Percentiles rank a stretch among this genome's conserved stretches.
phyloP scores from a whole-genome alignment of 352 stramenopile genomes.

The Phytopythium mirpurense region DNA sequence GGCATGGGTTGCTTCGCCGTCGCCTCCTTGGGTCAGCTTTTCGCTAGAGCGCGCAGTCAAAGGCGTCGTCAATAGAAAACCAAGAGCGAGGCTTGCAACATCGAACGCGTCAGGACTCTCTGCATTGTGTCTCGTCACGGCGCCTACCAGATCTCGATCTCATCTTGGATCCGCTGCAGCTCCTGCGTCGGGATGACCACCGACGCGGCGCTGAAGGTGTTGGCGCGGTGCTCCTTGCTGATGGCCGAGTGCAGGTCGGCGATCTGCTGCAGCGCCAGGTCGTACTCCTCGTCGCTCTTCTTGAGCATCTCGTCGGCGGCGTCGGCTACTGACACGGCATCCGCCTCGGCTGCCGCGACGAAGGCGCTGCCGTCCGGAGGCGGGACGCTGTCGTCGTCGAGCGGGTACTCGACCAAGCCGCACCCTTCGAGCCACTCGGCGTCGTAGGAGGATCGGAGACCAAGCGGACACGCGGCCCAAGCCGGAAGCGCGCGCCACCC shows the following conservation, averaged over 20 bases:
- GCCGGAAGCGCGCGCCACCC: conserved; percentile 31
- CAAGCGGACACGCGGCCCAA: conserved; percentile 43
- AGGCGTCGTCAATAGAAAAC: conserved; percentile 1
- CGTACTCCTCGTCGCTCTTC: conserved; percentile 32
- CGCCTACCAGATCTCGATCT: conserved; percentile 87
- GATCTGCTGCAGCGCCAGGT: conserved; percentile 22
- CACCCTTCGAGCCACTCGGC: conserved; percentile 9
- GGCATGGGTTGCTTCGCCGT: neutral
- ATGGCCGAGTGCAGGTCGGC: conserved; percentile 39
- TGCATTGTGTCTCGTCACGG: too few relatives aligned
- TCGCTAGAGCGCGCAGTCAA: neutral
- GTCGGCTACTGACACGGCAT: conserved; percentile 11
- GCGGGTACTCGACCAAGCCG: conserved; percentile 23
- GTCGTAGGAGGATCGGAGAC: conserved; percentile 31
- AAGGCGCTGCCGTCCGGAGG: conserved; percentile 22
- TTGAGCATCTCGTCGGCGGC: conserved; percentile 6
- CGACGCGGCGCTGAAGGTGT: conserved; percentile 31
- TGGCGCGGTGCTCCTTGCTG: conserved; percentile 38
- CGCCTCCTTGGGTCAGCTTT: neutral
- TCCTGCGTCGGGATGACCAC: conserved; percentile 60
- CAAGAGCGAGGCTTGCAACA: neutral
- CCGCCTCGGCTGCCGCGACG: conserved; percentile 18
- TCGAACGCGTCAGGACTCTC: too few relatives aligned
- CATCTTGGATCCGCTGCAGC: conserved; percentile 63
- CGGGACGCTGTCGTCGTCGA: conserved; percentile 44